These are phyloP conservation scores for Linderina pennispora DNA, from an alignment of 192 early-diverging fungal species.

Conservation along the genomic window DNA sequence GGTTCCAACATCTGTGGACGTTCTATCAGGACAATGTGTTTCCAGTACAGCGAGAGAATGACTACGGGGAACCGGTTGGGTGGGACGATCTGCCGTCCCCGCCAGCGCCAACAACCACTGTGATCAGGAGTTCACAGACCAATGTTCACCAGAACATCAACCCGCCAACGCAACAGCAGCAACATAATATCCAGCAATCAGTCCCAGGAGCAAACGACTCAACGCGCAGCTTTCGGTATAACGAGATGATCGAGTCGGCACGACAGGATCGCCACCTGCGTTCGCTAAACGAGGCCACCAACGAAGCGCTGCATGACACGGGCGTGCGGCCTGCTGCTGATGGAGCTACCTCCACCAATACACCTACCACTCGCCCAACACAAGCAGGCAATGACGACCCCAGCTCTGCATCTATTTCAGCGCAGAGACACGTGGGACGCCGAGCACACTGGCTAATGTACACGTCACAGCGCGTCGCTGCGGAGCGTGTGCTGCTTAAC, in stretches of 20 bases:
- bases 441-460: conserved; percentile 8
- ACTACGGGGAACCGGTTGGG: conserved; percentile 21
- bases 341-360: no score
- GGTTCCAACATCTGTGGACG: conserved; percentile 46
- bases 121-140: conserved; percentile 1
- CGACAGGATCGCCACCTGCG: no score
- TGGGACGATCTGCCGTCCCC: conserved; percentile 35
- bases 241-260: no score
- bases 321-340: no score
- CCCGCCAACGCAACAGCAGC: no score
- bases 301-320: no score
- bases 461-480: conserved; percentile 7
- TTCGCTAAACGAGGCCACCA: no score
- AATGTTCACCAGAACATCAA: no score
- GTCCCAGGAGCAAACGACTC: no score
- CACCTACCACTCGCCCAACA: no score
- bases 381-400: no score
- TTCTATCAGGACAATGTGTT: conserved; percentile 43
- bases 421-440: not conserved
- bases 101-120: conserved; percentile 17
- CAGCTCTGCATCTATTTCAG: not conserved
- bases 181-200: not conserved
- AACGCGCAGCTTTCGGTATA: no score
- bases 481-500: conserved; percentile 9
- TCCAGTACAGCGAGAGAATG: conserved; percentile 35